A percentile compares a stretch with the other conserved stretches of the same genome.
Conservation (phyloP, 371 early-diverging fungal genomes). For the Mortierella sp. region DNA sequence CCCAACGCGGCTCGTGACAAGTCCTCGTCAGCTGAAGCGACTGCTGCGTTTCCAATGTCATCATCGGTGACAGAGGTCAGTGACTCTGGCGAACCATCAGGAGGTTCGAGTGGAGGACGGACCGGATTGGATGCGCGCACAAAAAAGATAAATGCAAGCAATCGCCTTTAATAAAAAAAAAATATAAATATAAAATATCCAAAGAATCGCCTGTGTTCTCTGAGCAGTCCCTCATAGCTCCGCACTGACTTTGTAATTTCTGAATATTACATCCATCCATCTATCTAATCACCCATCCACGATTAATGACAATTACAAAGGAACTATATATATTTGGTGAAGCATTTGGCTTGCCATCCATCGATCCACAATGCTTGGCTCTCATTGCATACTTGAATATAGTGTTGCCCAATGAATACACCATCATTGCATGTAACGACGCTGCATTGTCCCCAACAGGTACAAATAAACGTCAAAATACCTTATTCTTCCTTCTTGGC, state of each 20-base stretch:
- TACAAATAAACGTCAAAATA: neutral
- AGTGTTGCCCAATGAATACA: conserved; percentile 26
- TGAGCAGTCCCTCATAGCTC: neutral
- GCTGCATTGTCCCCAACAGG: conserved; percentile 18
- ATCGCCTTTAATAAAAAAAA: neutral
- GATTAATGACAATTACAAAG: neutral
- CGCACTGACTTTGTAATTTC: neutral
- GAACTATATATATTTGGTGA: conserved; percentile 72
- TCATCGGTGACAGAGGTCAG: neutral
- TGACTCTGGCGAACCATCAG: conserved; percentile 6
- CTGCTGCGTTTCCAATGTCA: neutral
- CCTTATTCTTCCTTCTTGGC: neutral
- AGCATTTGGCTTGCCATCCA: conserved; percentile 68
- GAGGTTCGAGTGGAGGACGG: neutral
- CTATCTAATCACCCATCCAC: neutral
- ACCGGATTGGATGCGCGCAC: neutral
- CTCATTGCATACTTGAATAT: conserved; percentile 67
- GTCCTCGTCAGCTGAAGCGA: neutral
- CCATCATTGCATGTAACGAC: conserved; percentile 15
- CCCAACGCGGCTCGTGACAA: neutral
- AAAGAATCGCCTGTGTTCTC: too few species aligned
- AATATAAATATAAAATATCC: too few species aligned
- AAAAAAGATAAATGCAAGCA: neutral
- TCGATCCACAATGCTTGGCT: conserved; percentile 71
- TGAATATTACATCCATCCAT: neutral